Evolutionary conservation across 352 stramenopile genomes (phyloP).

Genomic region (Globisporangium mamillatum): DNA sequence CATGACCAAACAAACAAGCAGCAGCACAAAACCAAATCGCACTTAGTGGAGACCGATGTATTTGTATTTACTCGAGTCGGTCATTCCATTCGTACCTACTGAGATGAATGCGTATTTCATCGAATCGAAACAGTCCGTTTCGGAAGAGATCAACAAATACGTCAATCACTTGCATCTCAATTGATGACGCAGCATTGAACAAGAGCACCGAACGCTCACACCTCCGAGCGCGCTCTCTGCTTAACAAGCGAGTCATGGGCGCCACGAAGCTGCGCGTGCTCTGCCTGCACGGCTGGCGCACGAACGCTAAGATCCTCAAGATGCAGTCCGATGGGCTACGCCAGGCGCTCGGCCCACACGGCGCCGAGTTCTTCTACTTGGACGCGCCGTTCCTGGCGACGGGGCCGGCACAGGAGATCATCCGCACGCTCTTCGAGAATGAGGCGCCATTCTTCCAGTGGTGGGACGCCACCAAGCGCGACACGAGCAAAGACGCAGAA

Average conservation of each 20-base stretch:
- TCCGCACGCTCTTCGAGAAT: slow-evolving; percentile 56
- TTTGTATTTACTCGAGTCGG: neutral
- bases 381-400: slow-evolving; percentile 59
- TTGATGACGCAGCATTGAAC: slow-evolving; percentile 12
- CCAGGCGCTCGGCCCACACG: slow-evolving; percentile 31
- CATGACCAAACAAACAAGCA: neutral
- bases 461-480: slow-evolving; percentile 63
- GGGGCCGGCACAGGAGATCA: slow-evolving; percentile 52
- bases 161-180: neutral
- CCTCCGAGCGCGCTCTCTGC: neutral
- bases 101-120: neutral
- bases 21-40: neutral
- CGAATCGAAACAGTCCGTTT: neutral
- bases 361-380: slow-evolving; percentile 62
- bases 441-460: slow-evolving; percentile 72
- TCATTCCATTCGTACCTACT: neutral
- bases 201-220: neutral
- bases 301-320: slow-evolving; percentile 59
- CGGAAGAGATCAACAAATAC: neutral
- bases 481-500: slow-evolving; percentile 12
- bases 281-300: slow-evolving; percentile 80
- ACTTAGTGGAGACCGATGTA: neutral
- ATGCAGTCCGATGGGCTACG: slow-evolving; percentile 58
- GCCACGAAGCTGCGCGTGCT: slow-evolving; percentile 57
- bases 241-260: neutral